Evolutionary conservation across 305 asterid species (phyloP), one percentile per base, ranked within the genome.

Genomic region (Solanum hybrid): DNA sequence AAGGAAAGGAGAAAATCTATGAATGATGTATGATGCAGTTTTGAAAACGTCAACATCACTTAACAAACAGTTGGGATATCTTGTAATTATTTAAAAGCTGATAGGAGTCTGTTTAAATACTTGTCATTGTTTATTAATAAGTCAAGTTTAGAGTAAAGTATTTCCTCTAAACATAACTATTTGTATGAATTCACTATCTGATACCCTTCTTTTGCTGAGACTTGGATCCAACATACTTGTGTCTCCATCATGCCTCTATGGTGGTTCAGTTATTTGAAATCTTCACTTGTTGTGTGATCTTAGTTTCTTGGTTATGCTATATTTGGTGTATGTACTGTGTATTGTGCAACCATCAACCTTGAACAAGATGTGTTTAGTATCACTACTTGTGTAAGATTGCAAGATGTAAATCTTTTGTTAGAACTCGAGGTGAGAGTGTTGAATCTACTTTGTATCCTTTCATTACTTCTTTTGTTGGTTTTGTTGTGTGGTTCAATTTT

Each of bases 221-320:
- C 11, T 82, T 45, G 36, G 17, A 84, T 84, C 29, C 19, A 84
- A 84, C 75, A 51, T 51, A 29, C 87, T 51, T 51, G 87, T 84
- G 29, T 84, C 19, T 84, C 75, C 42, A 51, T 84, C 40, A 31
- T 31, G 87, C 75, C 51, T 84, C 42, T 84, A 24, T 9, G 87
- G 87, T 10, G 31, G 42, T 31, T 84, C 87, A 45, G 42, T 51
- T 84, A 51, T 84, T 82, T 84, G 42, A 84, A 19, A 26, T 19
- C 31, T 19, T 84, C 12, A 31, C 87, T 51, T 84, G 17, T 84
- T 51, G 29, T 31, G 22, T n/a, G 22, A 45, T 51, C 34, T 81
- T 82, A 10, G 37, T 82, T 82, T 82, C 40, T 45, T 45, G 87
- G 87, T 29, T 84, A 84, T 84, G 87, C 87, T 84, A 56, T 51